These are phyloP conservation scores for Populus nigra DNA, from an alignment of 345 rosid genomes.

Conservation along the genomic window DNA sequence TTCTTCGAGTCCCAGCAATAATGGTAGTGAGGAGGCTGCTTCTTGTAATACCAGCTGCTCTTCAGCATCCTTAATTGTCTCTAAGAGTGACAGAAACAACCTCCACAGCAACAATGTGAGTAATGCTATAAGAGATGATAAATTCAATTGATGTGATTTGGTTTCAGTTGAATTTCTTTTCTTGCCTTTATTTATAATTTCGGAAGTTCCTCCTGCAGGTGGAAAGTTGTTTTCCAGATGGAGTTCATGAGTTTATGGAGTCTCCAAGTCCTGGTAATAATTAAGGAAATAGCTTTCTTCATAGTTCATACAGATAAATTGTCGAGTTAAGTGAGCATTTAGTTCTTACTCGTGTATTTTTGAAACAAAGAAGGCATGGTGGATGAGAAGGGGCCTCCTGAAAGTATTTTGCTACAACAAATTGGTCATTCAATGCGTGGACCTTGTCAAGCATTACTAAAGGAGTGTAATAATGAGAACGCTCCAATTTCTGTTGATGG, in stretches of 20 bases:
- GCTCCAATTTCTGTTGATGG: conserved; percentile 30
- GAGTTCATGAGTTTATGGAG: conserved; percentile 24
- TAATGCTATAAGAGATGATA: conserved; percentile 15
- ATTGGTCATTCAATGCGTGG: conserved; percentile 21
- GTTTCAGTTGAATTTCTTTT: conserved; percentile 7
- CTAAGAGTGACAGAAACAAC: conserved; percentile 19
- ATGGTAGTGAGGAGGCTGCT: conserved; percentile 27
- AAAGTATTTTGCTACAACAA: conserved; percentile 23
- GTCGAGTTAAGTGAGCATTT: background rate
- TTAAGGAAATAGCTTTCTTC: background rate
- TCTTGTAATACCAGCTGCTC: conserved; percentile 31
- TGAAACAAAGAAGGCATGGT: conserved; percentile 18
- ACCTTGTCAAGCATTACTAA: conserved; percentile 28
- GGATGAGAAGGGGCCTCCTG: conserved; percentile 21
- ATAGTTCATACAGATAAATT: background rate
- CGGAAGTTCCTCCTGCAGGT: conserved; percentile 37
- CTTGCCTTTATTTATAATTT: conserved; percentile 2
- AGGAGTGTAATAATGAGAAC: conserved; percentile 29
- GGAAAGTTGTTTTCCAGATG: conserved; percentile 30
- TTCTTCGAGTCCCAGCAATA: conserved; percentile 32
- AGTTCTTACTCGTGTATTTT: conserved; percentile 1
- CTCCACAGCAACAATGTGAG: conserved; percentile 39
- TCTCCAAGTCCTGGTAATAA: conserved; percentile 38
- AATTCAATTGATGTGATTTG: conserved; percentile 4
- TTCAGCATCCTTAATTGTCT: conserved; percentile 16